These are phyloP conservation scores for Rhodotorula babjevae DNA, from an alignment of 768 basidiomycete genomes.

Conservation along the genomic window DNA sequence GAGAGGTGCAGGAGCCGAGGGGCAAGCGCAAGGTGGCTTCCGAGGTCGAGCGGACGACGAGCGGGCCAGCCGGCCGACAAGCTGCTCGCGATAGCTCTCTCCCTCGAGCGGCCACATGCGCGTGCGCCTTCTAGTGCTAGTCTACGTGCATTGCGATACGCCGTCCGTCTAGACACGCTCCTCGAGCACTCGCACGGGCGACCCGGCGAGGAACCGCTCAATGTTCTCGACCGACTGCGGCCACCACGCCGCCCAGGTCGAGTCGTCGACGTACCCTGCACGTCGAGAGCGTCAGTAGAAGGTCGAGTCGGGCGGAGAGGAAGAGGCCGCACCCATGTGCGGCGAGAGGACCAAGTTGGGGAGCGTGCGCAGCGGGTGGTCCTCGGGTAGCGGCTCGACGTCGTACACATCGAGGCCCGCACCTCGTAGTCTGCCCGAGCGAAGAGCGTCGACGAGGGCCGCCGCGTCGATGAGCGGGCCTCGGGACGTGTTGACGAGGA, in stretches of 20 bases:
- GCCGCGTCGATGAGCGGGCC: conserved; percentile 63
- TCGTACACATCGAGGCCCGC: conserved; percentile 66
- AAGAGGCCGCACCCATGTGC: conserved; percentile 56
- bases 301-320: no score
- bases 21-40: no score
- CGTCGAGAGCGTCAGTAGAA: background rate
- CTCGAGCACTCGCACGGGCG: conserved; percentile 30
- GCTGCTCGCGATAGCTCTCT: no score
- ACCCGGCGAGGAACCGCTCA: conserved; percentile 54
- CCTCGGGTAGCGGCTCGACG: conserved; percentile 58
- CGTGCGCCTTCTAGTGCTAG: no score
- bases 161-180: background rate
- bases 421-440: conserved; percentile 55
- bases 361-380: conserved; percentile 55
- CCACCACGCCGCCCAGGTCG: conserved; percentile 52
- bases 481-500: conserved; percentile 64
- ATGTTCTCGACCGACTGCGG: conserved; percentile 60
- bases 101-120: no score
- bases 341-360: conserved; percentile 60
- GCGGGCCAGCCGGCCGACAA: no score
- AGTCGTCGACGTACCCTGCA: conserved; percentile 24
- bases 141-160: no score
- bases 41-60: no score
- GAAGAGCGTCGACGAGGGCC: conserved; percentile 55
- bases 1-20: background rate